Conservation (phyloP, 768 basidiomycete genomes). For the Phylloporus sp. region DNA sequence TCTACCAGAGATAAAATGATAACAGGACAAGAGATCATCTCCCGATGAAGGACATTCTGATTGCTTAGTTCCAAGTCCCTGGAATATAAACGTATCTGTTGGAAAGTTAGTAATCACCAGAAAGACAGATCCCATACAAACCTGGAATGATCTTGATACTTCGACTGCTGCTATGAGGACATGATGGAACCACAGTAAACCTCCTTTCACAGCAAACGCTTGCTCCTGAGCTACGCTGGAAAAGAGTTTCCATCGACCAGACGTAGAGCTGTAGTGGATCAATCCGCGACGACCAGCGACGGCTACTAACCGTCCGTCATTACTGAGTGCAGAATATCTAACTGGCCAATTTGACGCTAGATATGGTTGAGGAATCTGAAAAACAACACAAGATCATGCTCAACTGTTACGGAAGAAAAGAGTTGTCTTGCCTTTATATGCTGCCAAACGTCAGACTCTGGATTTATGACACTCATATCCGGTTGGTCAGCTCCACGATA, state of each 20-base stretch:
- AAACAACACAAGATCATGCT: not conserved
- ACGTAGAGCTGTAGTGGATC: conserved; percentile 89
- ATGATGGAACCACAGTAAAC: conserved; percentile 94
- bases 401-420: not conserved
- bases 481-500: conserved; percentile 97
- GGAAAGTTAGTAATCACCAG: not conserved
- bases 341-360: conserved; percentile 91
- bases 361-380: conserved; percentile 84
- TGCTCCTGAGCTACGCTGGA: conserved; percentile 77
- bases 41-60: conserved; percentile 78
- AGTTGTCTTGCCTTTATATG: conserved; percentile 68
- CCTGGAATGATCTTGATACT: conserved; percentile 72
- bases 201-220: conserved; percentile 82
- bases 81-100: conserved; percentile 87
- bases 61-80: conserved; percentile 84
- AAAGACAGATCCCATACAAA: conserved; percentile 25
- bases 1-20: conserved; percentile 89
- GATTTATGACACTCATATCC: conserved; percentile 97
- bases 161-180: conserved; percentile 91
- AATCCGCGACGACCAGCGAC: conserved; percentile 89
- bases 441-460: conserved; percentile 97
- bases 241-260: conserved; percentile 94
- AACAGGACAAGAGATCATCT: conserved; percentile 69
- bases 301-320: conserved; percentile 87
- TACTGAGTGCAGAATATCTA: conserved; percentile 83